Conservation (phyloP, 352 stramenopile species). For the Phytophthora agathidicida region DNA sequence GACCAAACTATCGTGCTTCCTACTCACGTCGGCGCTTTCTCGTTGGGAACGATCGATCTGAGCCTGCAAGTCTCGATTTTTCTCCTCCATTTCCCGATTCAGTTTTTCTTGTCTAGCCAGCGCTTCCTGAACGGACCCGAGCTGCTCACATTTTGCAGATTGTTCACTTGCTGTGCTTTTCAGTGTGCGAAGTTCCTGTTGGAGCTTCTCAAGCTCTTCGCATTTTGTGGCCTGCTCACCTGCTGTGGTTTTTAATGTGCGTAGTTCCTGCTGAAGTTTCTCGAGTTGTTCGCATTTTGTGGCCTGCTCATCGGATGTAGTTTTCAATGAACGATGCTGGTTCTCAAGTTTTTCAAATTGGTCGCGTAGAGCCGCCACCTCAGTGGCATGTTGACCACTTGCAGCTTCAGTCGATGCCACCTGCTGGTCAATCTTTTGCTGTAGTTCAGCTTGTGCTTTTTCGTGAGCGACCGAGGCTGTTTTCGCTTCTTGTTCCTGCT, state of each 20-base stretch:
- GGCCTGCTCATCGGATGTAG: slow-evolving; percentile 13
- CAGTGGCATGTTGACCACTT: slow-evolving; percentile 8
- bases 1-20: slow-evolving; percentile 13
- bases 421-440: slow-evolving; percentile 16
- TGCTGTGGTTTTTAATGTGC: slow-evolving; percentile 5
- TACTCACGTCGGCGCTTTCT: not conserved
- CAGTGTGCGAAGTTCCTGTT: slow-evolving; percentile 22
- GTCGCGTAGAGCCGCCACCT: slow-evolving; percentile 15
- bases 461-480: slow-evolving; percentile 4
- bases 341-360: slow-evolving; percentile 26
- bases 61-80: slow-evolving; percentile 21
- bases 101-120: slow-evolving; percentile 18
- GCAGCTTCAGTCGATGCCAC: slow-evolving; percentile 9
- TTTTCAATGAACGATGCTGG: slow-evolving; percentile 20
- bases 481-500: slow-evolving; percentile 21
- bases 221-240: slow-evolving; percentile 14
- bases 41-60: slow-evolving; percentile 7
- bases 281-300: slow-evolving; percentile 23
- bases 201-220: slow-evolving; percentile 24
- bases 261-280: slow-evolving; percentile 29
- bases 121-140: slow-evolving; percentile 19
- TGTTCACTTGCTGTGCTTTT: slow-evolving; percentile 10
- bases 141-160: slow-evolving; percentile 14
- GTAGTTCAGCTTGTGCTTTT: slow-evolving; percentile 14
- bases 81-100: slow-evolving; percentile 17